Conservation (phyloP, 2,329 filamentous ascomycete species). For the Dothideomycetes sp. region DNA sequence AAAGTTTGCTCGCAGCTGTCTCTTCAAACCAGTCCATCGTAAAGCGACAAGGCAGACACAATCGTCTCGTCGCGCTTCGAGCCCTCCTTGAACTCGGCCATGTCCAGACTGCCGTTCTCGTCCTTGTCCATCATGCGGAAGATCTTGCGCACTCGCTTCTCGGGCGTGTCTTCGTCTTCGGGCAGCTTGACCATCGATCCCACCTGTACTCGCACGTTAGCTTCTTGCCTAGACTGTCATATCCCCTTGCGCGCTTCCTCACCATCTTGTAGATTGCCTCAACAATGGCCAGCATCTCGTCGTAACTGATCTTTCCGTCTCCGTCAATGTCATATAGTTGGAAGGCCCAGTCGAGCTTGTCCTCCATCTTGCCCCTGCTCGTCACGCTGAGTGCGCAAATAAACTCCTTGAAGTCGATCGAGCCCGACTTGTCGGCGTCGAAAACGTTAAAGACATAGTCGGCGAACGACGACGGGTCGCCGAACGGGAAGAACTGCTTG, state of each 20-base stretch:
- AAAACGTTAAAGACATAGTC: constrained; percentile 99
- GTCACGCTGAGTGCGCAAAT: constrained; percentile 97
- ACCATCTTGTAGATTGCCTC: constrained; percentile 99
- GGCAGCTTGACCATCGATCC: constrained; percentile 98
- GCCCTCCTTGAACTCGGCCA: constrained; percentile 98
- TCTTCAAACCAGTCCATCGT: constrained; percentile 78
- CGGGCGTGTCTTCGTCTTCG: constrained; percentile 96
- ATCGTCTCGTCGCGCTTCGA: constrained; percentile 99
- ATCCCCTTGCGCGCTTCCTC: constrained; percentile 8
- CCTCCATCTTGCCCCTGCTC: constrained; percentile 95
- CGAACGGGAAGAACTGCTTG: constrained; percentile 98
- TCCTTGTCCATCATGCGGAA: constrained; percentile 99
- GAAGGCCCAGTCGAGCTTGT: constrained; percentile 99
- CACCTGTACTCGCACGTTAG: constrained; percentile 49
- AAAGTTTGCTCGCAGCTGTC: not conserved
- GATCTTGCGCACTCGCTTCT: constrained; percentile 97
- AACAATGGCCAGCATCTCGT: constrained; percentile 97
- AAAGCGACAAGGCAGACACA: constrained; percentile 89
- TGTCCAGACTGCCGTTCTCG: constrained; percentile 92
- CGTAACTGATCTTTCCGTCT: constrained; percentile 97
- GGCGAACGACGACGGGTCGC: constrained; percentile 92
- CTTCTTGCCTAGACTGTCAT: constrained; percentile 2
- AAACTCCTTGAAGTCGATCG: constrained; percentile 99
- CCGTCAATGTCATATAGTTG: constrained; percentile 99
- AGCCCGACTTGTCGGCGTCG: constrained; percentile 92